Conservation (phyloP, 305 asterid genomes). For the Fraxinus angustifolia region DNA sequence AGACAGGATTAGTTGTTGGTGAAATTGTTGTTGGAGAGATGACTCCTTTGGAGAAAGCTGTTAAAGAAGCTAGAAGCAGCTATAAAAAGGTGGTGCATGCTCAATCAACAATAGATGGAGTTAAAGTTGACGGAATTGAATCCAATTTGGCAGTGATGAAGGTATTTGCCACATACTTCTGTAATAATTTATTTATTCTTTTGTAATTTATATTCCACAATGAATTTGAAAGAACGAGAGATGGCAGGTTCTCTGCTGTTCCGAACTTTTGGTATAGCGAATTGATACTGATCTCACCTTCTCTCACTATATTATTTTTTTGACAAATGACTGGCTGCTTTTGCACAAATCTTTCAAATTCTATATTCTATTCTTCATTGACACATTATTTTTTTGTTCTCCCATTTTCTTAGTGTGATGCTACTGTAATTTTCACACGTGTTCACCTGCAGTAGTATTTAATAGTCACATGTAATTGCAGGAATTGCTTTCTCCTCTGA, state of each 20-base stretch:
- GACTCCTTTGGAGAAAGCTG: slow-evolving; percentile 74
- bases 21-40: slow-evolving; percentile 77
- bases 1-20: slow-evolving; percentile 60
- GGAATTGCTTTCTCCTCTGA: slow-evolving; percentile 81
- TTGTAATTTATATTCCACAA: not conserved
- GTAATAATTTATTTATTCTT: slow-evolving; percentile 10
- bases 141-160: slow-evolving; percentile 88
- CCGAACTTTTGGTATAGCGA: not conserved
- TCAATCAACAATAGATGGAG: slow-evolving; percentile 82
- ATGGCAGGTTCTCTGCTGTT: slow-evolving; percentile 14
- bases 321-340: slow-evolving; percentile 2
- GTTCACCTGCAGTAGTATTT: slow-evolving; percentile 14
- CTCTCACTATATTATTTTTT: not conserved
- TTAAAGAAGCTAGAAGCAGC: slow-evolving; percentile 75
- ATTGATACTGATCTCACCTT: slow-evolving; percentile 8
- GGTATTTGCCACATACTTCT: slow-evolving; percentile 38
- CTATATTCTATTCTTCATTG: not conserved
- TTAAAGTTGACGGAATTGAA: slow-evolving; percentile 80
- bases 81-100: slow-evolving; percentile 67
- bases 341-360: not conserved
- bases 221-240: slow-evolving; percentile 15
- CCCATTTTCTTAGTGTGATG: slow-evolving; percentile 3
- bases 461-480: slow-evolving; percentile 38
- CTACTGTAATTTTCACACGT: slow-evolving; percentile 18
- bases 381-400: not conserved